Base-by-base conservation (phyloP, 805 yeast genomes). In the Myxozyma neglecta region DNA sequence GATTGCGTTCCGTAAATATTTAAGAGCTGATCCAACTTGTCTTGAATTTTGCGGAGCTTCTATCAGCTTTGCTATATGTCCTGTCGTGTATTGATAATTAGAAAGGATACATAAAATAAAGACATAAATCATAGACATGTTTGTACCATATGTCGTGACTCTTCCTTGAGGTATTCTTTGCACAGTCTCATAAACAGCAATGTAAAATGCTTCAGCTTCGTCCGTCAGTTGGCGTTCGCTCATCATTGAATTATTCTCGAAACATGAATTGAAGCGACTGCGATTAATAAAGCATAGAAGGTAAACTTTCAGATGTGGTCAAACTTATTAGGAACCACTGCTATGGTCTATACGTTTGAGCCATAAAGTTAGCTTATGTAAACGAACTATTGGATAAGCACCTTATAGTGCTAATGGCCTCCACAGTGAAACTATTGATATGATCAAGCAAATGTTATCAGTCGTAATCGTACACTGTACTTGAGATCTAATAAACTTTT, bases 1-100 rank as follows among this genome's bases (percentile, higher is more conserved):
- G 29, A 6, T 36, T 1, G 50, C 44, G 29, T 48, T 36, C 29
- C 62, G 78, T 13, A 84, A 76, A 51, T 81, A 76, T 72, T 88
- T 89, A 61, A 89, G 74, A 0, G 91, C 82, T 37, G 81, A 80
- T 0, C 96, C 96, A 0, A 88, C 94, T 62, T 84, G 90, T 6
- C 96, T 77, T 0, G 94, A 79, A 65, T 87, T 85, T 53, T 76
- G 80, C 0, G 96, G 94, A 53, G 80, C 76, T 36, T 80, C 81
- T 0, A 87, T 77, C 9, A 87, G 73, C 62, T 80, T 80, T 0
- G 94, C 94, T 8, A 89, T 83, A 70, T 87, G 92, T 1, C 90
- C 80, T 76, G 14, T 9, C 20, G 35, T 13, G 14, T 10, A 37
- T 36, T 20, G n/a, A 1, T 6, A 34, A 9, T 11, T 34, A 18